A percentile compares a stretch with the other conserved stretches of the same genome.
Evolutionary conservation across 495 filamentous ascomycete genomes (phyloP).

Genomic region (Aspergillus nanangensis): DNA sequence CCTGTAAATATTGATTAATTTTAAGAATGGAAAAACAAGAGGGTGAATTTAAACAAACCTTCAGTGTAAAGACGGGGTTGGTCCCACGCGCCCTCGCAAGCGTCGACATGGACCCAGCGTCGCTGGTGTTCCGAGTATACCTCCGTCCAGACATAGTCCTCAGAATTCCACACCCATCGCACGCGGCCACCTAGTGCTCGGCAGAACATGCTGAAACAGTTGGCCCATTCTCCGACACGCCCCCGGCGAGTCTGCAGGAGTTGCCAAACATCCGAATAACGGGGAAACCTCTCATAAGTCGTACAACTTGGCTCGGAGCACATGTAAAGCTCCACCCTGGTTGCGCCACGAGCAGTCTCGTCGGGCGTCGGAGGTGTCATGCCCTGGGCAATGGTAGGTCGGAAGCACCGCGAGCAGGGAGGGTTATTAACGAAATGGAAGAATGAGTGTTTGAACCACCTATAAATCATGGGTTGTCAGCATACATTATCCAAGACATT

Average conservation of each 20-base stretch:
- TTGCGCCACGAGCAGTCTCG: slow-evolving; percentile 80
- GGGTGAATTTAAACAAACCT: slow-evolving; percentile 42
- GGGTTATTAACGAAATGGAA: slow-evolving; percentile 98
- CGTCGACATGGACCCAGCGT: slow-evolving; percentile 96
- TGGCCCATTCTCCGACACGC: slow-evolving; percentile 92
- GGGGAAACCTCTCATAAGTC: slow-evolving; percentile 81
- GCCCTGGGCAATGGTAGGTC: slow-evolving; percentile 77
- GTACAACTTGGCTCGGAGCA: slow-evolving; percentile 70
- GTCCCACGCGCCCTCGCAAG: slow-evolving; percentile 93
- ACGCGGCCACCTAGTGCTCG: slow-evolving; percentile 86
- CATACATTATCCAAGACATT: too few species aligned
- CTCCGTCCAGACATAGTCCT: slow-evolving; percentile 98
- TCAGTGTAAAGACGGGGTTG: slow-evolving; percentile 89
- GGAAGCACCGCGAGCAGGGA: slow-evolving; percentile 70
- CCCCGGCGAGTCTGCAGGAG: slow-evolving; percentile 80
- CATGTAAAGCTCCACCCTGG: slow-evolving; percentile 82
- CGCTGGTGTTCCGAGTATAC: slow-evolving; percentile 92
- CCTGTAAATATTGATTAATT: slow-evolving; percentile 31
- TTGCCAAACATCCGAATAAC: slow-evolving; percentile 95
- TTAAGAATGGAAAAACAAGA: background rate
- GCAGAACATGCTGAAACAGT: slow-evolving; percentile 98
- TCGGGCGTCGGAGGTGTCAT: slow-evolving; percentile 82
- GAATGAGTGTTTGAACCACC: slow-evolving; percentile 94
- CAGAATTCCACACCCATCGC: slow-evolving; percentile 97
- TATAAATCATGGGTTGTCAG: too few species aligned